These are phyloP conservation scores for Xylariales sp. DNA, from an alignment of 2,329 filamentous ascomycete species.

Conservation along the genomic window DNA sequence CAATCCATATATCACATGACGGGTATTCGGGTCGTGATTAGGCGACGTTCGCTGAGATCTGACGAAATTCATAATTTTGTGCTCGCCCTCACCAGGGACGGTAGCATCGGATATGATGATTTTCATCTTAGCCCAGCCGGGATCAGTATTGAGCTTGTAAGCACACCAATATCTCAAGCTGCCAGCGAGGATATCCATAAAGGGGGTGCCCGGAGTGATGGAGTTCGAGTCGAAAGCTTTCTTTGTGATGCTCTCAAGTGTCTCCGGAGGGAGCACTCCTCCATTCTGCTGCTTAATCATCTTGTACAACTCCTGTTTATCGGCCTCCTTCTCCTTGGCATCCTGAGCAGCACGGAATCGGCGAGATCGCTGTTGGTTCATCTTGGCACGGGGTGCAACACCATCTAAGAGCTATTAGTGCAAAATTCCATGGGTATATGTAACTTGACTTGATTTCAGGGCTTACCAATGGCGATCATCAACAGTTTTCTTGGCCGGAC, in stretches of 20 bases:
- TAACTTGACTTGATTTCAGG: too few species aligned
- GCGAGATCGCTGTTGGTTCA: conserved; percentile 97
- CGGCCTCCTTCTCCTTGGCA: conserved; percentile 87
- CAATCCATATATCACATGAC: conserved; percentile 95
- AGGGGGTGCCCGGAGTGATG: conserved; percentile 95
- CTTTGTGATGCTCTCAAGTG: conserved; percentile 61
- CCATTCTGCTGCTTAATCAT: conserved; percentile 76
- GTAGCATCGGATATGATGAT: conserved; percentile 98
- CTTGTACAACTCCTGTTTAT: conserved; percentile 84
- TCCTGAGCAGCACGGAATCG: conserved; percentile 94
- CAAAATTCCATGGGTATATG: too few species aligned
- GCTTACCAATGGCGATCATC: conserved; percentile 91
- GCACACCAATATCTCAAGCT: conserved; percentile 95
- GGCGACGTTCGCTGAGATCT: conserved; percentile 87
- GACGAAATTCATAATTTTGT: conserved; percentile 99
- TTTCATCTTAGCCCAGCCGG: conserved; percentile 92
- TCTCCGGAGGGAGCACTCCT: conserved; percentile 57
- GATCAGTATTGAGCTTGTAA: conserved; percentile 96
- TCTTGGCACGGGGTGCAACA: conserved; percentile 95
- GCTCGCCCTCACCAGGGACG: conserved; percentile 95
- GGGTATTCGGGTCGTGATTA: conserved; percentile 92
- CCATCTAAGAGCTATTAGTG: conserved; percentile 65
- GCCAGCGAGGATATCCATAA: conserved; percentile 92
- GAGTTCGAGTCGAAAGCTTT: conserved; percentile 88
- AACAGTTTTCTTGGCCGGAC: conserved; percentile 91